Base-by-base conservation (phyloP, 2,329 filamentous ascomycete species). In the Aspergillus ibericus region DNA sequence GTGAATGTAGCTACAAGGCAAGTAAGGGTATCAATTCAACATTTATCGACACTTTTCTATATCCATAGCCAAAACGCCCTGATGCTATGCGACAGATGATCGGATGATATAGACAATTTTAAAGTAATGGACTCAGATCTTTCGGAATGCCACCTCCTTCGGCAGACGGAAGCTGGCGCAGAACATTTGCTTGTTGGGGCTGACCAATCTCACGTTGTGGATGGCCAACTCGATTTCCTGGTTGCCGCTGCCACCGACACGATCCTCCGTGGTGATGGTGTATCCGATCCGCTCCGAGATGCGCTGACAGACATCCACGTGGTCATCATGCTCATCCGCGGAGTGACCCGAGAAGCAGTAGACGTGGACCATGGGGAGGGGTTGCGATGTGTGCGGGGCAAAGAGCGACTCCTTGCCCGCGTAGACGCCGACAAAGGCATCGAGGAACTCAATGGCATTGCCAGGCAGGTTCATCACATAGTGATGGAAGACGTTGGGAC, bases 401-500 rank as follows among this genome's bases (percentile, higher is more conserved):
- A 93, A 93, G 1, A 91, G 80, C 1, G 75, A 62, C 72, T 92
- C 87, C 22, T 85, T 82, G 3, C 87, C 87, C n/a, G 84, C 78
- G 72, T 97, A 98, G 15, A 96, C 76, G 4, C 95, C 93, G 18
- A 87, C 85, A 80, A 92, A 96, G 12, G 81, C 80, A 29, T 85
- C 80, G 68, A 97, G 82, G 72, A 99, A 99, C 59, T 90, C 88
- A 60, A 95, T 88, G 1, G 95, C 93, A 1, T 87, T 90, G 1
- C 93, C 95, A 0, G 95, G 95, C 15, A 99, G 88, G 77, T 99
- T 99, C 91, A 99, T 97, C 65, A 98, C 90, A 74, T 93, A 99
- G 79, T 98, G 95, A n/a, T 87, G 84, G 72, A 98, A 91, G 36
- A 88, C 88, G 2, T 83, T 82, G 2, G 93, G 93, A 47, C 72